Evolutionary conservation across 169 alveolate species (phyloP).

Genomic region (Babesia ovis): DNA sequence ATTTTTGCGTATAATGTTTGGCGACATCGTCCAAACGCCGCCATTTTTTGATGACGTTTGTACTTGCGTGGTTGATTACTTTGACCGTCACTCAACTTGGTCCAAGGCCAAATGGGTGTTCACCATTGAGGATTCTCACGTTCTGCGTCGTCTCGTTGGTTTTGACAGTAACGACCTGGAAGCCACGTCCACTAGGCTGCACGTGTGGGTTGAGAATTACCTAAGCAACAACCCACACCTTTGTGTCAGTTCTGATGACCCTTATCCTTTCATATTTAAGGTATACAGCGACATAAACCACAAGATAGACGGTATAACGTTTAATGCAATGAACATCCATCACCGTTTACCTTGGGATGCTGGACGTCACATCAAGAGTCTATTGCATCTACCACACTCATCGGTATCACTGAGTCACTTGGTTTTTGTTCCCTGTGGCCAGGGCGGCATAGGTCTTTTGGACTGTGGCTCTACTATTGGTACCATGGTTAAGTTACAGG

Average conservation of each 20-base stretch:
- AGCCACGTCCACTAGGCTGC: conserved; percentile 65
- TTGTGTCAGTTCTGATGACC: conserved; percentile 66
- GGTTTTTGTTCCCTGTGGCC: conserved; percentile 73
- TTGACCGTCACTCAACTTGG: conserved; percentile 71
- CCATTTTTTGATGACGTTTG: conserved; percentile 80
- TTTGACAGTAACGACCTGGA: conserved; percentile 44
- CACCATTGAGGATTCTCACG: conserved; percentile 70
- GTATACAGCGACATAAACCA: conserved; percentile 74
- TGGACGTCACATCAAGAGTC: conserved; percentile 86
- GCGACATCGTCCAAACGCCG: conserved; percentile 73
- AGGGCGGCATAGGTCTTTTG: conserved; percentile 68
- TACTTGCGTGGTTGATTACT: conserved; percentile 74
- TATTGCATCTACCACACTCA: conserved; percentile 86
- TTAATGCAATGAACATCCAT: conserved; percentile 68
- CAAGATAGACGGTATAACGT: conserved; percentile 74
- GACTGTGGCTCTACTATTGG: conserved; percentile 91
- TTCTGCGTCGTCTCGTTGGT: conserved; percentile 71
- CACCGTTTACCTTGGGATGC: conserved; percentile 89
- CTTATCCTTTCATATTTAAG: conserved; percentile 63
- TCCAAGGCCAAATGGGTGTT: conserved; percentile 75
- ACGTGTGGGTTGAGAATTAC: conserved; percentile 76
- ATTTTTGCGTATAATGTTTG: conserved; percentile 73
- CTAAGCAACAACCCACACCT: conserved; percentile 70
- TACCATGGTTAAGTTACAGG: conserved; percentile 82
- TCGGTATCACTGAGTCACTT: conserved; percentile 88